Percentiles rank a stretch among this genome's conserved stretches.
These are phyloP conservation scores for Cladophialophora psammophila DNA, from an alignment of 2,329 filamentous ascomycete genomes.

Conservation along the genomic window DNA sequence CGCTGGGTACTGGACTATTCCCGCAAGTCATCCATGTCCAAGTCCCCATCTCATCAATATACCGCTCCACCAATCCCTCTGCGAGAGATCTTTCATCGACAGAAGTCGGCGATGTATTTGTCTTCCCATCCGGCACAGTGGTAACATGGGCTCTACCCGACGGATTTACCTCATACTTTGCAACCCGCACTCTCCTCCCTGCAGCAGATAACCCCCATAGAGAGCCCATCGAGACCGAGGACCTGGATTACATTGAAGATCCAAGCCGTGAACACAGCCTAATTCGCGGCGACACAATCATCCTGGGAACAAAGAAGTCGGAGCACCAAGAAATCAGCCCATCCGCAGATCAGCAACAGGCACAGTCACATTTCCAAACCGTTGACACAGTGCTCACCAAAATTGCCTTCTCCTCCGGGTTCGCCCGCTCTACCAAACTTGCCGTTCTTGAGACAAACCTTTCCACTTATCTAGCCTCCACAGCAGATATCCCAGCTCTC, in stretches of 20 bases:
- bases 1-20: constrained; percentile 66
- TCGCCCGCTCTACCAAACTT: constrained; percentile 91
- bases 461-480: constrained; percentile 84
- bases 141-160: constrained; percentile 90
- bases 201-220: constrained; percentile 79
- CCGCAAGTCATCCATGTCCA: constrained; percentile 71
- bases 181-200: constrained; percentile 74
- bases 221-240: constrained; percentile 79
- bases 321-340: constrained; percentile 27
- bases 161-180: constrained; percentile 72
- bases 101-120: constrained; percentile 82
- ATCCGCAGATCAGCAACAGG: constrained; percentile 22
- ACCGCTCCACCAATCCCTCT: constrained; percentile 52
- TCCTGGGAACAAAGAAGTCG: constrained; percentile 75
- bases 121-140: constrained; percentile 93
- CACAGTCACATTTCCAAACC: constrained; percentile 42
- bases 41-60: constrained; percentile 56
- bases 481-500: constrained; percentile 78
- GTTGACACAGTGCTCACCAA: constrained; percentile 80
- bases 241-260: constrained; percentile 86
- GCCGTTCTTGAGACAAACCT: constrained; percentile 87
- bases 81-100: constrained; percentile 50
- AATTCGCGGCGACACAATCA: constrained; percentile 86
- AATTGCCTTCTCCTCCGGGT: constrained; percentile 93
- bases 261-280: constrained; percentile 73